Evolutionary conservation across 2,329 filamentous ascomycete genomes (phyloP), one percentile per base, ranked within the genome.

Genomic region (Monilinia fructigena): DNA sequence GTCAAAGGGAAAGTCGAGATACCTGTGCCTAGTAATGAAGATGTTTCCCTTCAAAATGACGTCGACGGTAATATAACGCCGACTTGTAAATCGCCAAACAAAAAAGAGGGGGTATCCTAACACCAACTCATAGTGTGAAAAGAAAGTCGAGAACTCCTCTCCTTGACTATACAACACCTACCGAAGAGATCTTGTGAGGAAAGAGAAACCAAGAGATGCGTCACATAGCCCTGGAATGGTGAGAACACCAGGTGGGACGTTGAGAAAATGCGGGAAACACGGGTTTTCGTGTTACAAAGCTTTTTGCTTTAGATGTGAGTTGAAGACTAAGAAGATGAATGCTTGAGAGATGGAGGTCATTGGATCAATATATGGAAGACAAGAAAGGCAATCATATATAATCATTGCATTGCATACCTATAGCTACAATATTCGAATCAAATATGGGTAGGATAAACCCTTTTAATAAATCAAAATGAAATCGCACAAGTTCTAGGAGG

Each of bases 241-340:
- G 80, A 77, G 77, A 70, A 85, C 83, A 12, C 83, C 83, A 0
- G 80, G 83, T 2, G 84, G 84, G 1, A 80, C 81, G 18, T 70
- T 79, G 70, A 78, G 82, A 62, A 78, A 78, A 18, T 88, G 86
- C 67, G 86, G 86, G 4, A 77, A 83, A 69, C 80, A 81, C 69
- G 85, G 83, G 16, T 87, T 83, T 73, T 77, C 76, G 20, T 88
- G 86, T 68, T 81, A 81, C 4, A 79, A 82, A 64, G 81, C 85
- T 68, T 88, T 87, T 76, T 88, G 86, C 75, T 86, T 89, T 70
- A 80, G 78, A 12, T 88, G 86, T 60, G 67, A 68, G 20, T 10
- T 31, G 63, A 47, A 40, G 20, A 45, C 55, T n/a, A n/a, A 60
- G 18, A 12, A 28, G 1, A 26, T 26, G 52, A 14, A 56, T 18